Conservation (phyloP, 495 filamentous ascomycete species). For the Apiosordaria backusii region DNA sequence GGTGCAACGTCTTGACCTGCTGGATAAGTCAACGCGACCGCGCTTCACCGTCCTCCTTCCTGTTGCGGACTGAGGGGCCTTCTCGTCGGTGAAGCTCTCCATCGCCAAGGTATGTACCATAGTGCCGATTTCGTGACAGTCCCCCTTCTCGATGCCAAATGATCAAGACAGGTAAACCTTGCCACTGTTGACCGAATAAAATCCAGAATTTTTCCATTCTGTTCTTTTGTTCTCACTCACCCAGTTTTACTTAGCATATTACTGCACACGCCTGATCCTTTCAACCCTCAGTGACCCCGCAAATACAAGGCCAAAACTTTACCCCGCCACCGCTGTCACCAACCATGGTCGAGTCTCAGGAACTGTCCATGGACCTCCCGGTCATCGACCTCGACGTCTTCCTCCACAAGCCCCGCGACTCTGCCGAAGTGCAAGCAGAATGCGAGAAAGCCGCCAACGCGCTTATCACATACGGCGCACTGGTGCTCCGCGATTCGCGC, state of each 20-base stretch:
- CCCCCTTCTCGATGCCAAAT: slow-evolving; percentile 18
- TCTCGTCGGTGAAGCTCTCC: slow-evolving; percentile 1
- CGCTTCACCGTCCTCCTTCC: slow-evolving; percentile 18
- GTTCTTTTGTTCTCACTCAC: not conserved
- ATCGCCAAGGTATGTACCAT: not conserved
- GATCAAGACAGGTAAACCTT: not conserved
- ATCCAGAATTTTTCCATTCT: not conserved
- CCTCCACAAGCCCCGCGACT: slow-evolving; percentile 33
- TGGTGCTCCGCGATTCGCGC: slow-evolving; percentile 51
- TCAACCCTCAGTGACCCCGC: too few relatives aligned
- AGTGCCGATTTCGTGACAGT: not conserved
- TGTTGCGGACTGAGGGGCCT: slow-evolving; percentile 7
- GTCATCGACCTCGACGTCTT: slow-evolving; percentile 51
- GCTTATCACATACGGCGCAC: slow-evolving; percentile 48
- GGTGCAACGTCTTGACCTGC: slow-evolving; percentile 11
- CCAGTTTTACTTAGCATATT: not conserved
- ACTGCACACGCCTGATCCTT: not conserved
- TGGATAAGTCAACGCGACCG: slow-evolving; percentile 10
- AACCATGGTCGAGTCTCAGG: slow-evolving; percentile 12
- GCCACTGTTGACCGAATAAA: not conserved
- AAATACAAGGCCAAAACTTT: too few relatives aligned
- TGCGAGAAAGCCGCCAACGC: slow-evolving; percentile 44
- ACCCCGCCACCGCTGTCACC: not conserved
- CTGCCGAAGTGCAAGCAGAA: slow-evolving; percentile 40
- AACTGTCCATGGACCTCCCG: slow-evolving; percentile 49